Conservation (phyloP, 116 monocot species). For the Papilionanthe hybrid region DNA sequence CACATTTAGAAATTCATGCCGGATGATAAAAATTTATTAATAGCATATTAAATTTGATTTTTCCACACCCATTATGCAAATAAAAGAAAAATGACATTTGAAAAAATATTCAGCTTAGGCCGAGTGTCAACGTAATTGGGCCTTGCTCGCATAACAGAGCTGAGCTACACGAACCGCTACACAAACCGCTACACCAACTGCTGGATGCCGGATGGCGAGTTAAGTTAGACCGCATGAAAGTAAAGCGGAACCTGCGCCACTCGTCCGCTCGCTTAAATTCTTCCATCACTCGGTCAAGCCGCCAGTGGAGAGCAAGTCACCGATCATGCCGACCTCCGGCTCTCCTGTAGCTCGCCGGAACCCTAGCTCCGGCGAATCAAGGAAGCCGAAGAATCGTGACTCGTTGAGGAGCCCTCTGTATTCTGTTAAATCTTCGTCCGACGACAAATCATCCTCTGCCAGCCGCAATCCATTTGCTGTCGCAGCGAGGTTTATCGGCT, state of each 20-base stretch:
- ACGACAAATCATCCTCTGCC: not conserved
- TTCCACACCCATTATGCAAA: too few species aligned
- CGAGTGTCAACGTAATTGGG: too few species aligned
- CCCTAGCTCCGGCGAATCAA: not conserved
- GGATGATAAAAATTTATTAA: too few species aligned
- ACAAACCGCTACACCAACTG: too few species aligned
- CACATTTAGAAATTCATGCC: too few species aligned
- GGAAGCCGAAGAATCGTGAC: conserved; percentile 12
- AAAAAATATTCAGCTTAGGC: too few species aligned
- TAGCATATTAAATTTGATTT: too few species aligned
- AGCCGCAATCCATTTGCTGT: conserved; percentile 12
- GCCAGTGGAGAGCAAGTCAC: not conserved
- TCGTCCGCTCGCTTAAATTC: not conserved
- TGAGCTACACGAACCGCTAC: too few species aligned
- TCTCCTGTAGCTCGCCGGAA: not conserved
- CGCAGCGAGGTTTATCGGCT: conserved; percentile 9
- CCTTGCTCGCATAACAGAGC: too few species aligned
- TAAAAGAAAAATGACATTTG: too few species aligned
- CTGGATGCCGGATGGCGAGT: too few species aligned
- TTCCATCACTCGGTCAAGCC: not conserved
- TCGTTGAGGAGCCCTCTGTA: conserved; percentile 16
- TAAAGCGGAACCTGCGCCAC: not conserved
- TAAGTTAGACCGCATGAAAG: too few species aligned
- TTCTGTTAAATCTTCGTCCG: conserved; percentile 17
- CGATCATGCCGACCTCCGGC: conserved; percentile 2